Conservation (phyloP, 768 basidiomycete genomes). For the Rubroboletus satanas region DNA sequence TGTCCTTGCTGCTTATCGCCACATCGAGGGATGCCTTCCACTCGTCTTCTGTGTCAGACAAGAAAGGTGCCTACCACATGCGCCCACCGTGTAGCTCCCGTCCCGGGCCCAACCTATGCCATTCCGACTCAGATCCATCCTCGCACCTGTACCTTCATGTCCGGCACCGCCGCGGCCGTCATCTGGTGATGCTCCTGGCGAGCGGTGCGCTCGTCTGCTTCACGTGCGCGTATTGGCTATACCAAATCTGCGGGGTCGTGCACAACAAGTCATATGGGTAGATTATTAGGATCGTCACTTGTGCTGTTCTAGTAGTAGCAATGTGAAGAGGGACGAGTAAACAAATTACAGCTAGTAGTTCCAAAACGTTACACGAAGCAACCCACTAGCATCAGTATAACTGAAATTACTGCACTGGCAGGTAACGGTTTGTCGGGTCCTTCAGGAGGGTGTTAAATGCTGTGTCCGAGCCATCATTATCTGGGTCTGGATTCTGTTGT, state of each 20-base stretch:
- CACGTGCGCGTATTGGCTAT: constrained; percentile 59
- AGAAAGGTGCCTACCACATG: constrained; percentile 65
- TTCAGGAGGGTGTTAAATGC: too few relatives aligned
- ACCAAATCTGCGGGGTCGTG: constrained; percentile 19
- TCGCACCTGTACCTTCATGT: constrained; percentile 5
- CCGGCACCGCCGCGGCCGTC: constrained; percentile 29
- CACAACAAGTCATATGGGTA: too few relatives aligned
- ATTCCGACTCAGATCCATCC: constrained; percentile 6
- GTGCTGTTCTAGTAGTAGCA: too few relatives aligned
- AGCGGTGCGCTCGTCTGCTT: constrained; percentile 52
- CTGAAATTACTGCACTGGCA: too few relatives aligned
- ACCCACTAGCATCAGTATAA: too few relatives aligned
- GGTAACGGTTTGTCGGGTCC: too few relatives aligned
- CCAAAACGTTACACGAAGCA: too few relatives aligned
- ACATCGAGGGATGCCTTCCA: constrained; percentile 24
- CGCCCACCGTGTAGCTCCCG: constrained; percentile 38
- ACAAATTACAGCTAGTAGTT: too few relatives aligned
- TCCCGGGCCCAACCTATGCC: constrained; percentile 18
- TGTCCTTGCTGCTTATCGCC: constrained; percentile 46
- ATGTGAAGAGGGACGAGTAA: too few relatives aligned
- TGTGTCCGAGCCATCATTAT: too few relatives aligned
- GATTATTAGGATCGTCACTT: too few relatives aligned
- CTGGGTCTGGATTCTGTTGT: too few relatives aligned
- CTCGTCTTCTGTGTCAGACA: constrained; percentile 64
- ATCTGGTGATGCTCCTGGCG: constrained; percentile 43